phyloP scores from a whole-genome alignment of 305 asterid genomes.

The Fraxinus angustifolia region DNA sequence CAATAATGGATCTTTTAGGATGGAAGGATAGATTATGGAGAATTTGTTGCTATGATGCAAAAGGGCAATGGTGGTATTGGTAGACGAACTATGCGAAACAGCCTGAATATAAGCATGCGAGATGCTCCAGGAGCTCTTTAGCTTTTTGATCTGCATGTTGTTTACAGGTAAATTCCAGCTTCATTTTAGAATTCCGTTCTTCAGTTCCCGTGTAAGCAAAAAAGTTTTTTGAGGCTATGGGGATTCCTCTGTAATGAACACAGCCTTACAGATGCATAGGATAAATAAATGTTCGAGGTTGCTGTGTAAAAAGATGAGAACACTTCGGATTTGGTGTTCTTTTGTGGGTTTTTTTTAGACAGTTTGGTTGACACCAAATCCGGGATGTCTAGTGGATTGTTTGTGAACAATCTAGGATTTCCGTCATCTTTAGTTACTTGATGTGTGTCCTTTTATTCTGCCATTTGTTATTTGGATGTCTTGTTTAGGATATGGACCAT shows the following conservation, averaged over 20 bases:
- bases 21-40: slow-evolving; percentile 95
- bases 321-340: not conserved
- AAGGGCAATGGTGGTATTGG: slow-evolving; percentile 96
- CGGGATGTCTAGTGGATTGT: not conserved
- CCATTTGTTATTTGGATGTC: not conserved
- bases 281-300: not conserved
- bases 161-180: slow-evolving; percentile 30
- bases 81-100: slow-evolving; percentile 95
- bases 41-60: slow-evolving; percentile 96
- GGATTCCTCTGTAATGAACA: not conserved
- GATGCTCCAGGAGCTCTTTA: slow-evolving; percentile 70
- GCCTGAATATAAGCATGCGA: slow-evolving; percentile 92
- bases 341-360: not conserved
- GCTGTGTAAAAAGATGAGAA: not conserved
- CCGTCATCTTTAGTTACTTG: not conserved
- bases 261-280: not conserved
- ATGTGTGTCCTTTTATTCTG: not conserved
- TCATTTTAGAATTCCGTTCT: not conserved
- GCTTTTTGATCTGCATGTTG: slow-evolving; percentile 23
- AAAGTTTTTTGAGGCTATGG: not conserved
- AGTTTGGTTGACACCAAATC: not conserved
- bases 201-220: not conserved
- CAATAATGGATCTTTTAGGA: slow-evolving; percentile 44
- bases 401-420: not conserved
- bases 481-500: not conserved